Base-by-base conservation (phyloP, 768 basidiomycete species). In the Russula sp. region DNA sequence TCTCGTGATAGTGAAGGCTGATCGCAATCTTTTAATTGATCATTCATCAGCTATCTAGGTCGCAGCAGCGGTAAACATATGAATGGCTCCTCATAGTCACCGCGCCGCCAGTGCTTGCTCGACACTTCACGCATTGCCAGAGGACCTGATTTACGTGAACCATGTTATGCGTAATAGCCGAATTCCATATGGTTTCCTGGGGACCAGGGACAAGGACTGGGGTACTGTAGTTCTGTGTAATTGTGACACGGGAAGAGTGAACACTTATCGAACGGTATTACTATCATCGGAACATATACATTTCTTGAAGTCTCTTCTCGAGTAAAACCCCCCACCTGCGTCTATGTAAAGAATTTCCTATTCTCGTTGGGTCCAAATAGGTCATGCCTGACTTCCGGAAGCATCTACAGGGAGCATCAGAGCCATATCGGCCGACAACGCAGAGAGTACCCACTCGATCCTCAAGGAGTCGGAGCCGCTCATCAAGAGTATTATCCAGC, bases 401-500 rank as follows among this genome's bases (percentile, higher is more conserved):
- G 79, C 96, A 98, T 98, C 92, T 96, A 62, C 2, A 9, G 3
- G 13, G 34, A 40, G 32, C 9, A 34, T 64, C n/a, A 64, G 63
- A 31, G 45, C 34, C n/a, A 51, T 20, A 18, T 10, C 40, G 9
- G 8, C n/a, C 27, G 11, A 42, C 16, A 13, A 32, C 5, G 9
- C 27, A 37, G 22, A 32, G 22, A 54, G 22, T 10, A 75, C 86
- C 66, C 66, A 92, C 94, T 76, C 89, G 82, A 71, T 97, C 92
- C 76, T 98, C 94, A 45, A 99, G 77, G 67, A 98, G 74, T 67
- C 86, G 81, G 71, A 99, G 75, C 52, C 96, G 82, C 74, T 98
- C 94, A 69, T 96, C 95, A 55, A 99, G 78, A 2, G 95, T 94
- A 72, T 99, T 98, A 75, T 98, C 91, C 27, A 99, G 81, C 22